Conservation (phyloP, 2,329 filamentous ascomycete species). For the Endothia cerciana region DNA sequence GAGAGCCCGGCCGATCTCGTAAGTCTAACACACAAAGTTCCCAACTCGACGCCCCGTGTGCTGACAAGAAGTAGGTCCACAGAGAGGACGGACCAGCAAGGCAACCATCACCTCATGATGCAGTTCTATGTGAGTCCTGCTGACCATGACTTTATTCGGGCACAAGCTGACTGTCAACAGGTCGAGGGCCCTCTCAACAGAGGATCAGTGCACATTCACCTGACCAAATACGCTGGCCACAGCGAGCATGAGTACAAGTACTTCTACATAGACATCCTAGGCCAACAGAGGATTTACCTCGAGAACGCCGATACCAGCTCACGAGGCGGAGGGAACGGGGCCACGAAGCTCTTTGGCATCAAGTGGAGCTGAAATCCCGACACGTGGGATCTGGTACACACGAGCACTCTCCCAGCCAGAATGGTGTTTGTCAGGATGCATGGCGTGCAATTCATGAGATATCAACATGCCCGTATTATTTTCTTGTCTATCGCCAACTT, state of each 20-base stretch:
- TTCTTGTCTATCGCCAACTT: not conserved
- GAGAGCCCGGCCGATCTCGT: constrained; percentile 65
- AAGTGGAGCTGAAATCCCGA: constrained; percentile 52
- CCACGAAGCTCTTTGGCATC: constrained; percentile 64
- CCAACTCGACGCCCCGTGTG: not conserved
- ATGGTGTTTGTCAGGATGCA: not conserved
- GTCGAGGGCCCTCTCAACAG: constrained; percentile 77
- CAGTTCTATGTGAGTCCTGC: constrained; percentile 72
- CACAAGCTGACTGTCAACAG: constrained; percentile 71
- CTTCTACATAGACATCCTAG: constrained; percentile 78
- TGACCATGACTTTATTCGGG: constrained; percentile 69
- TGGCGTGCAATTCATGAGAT: not conserved
- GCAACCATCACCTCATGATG: constrained; percentile 81
- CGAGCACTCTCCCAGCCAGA: not conserved
- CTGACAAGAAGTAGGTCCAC: constrained; percentile 58
- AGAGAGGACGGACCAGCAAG: constrained; percentile 70
- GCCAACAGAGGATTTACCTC: constrained; percentile 67
- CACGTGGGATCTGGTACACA: not conserved
- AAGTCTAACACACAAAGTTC: constrained; percentile 34
- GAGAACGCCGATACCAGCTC: constrained; percentile 59
- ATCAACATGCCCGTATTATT: not conserved
- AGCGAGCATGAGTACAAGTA: constrained; percentile 77
- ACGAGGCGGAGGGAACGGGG: constrained; percentile 42
- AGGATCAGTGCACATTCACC: constrained; percentile 77
- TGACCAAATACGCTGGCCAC: constrained; percentile 69